Evolutionary conservation across 306 rosid genomes (phyloP), one percentile per base, ranked within the genome.

Genomic region (Vicia sativa): DNA sequence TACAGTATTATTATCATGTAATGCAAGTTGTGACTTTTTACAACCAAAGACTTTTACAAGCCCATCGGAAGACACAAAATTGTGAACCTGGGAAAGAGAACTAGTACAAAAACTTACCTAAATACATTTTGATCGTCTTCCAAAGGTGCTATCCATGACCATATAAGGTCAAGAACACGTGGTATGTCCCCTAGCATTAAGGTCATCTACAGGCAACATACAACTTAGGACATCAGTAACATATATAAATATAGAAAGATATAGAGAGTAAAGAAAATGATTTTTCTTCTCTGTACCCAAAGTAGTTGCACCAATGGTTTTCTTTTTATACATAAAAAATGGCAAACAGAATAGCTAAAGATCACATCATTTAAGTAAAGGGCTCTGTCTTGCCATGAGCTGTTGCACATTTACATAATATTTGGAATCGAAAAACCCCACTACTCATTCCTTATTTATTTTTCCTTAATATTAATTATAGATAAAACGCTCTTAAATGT

Each of bases 71-170:
- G 5, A 28, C 19, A 67, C 16, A 59, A 9, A 71, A 11, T 7
- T 37, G 21, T 70, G 46, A 80, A 29, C 29, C 56, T 26, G 72
- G 43, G 49, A 73, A 79, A 75, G 64, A 67, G 66, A 59, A 19
- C 64, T 57, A 67, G 25, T 25, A 29, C 38, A 62, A 64, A 25
- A 55, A 61, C 71, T 76, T 57, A 85, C 99, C 99, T 85, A 78
- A 86, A 86, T 66, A 72, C 82, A 79, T 83, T 81, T 18, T 86
- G 85, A 70, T 83, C 90, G 45, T 88, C 92, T 56, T 90, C 97
- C 44, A 83, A 80, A 56, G 99, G 97, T 41, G 97, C 91, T 83
- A 93, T 85, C 99, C 99, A 93, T 16, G 92, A 88, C 99, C 99
- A 93, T 76, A 93, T 82, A 70, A 93, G 86, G 68, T 90, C 99